A percentile compares a stretch with the other conserved stretches of the same genome.
Evolutionary conservation across 148 eudicot genomes (phyloP).

Genomic region (Spergularia bocconei): DNA sequence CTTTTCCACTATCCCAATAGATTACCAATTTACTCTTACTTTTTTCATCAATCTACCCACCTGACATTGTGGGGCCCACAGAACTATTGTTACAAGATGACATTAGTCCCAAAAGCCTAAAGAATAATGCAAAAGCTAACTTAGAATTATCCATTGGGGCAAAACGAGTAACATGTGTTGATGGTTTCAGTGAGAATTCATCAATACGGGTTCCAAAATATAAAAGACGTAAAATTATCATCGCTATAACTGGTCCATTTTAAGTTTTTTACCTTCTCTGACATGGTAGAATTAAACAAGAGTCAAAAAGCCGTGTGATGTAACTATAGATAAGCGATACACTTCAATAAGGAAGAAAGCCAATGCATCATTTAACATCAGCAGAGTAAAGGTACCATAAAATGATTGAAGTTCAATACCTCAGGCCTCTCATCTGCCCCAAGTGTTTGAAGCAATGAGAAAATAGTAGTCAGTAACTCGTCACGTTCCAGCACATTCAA

Average conservation of each 20-base stretch:
- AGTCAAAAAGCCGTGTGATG: neutral
- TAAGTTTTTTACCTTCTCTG: neutral
- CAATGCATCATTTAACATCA: neutral
- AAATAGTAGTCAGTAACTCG: conserved; percentile 67
- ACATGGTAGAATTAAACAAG: conserved; percentile 1
- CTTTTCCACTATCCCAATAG: too few relatives aligned
- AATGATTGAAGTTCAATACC: conserved; percentile 41
- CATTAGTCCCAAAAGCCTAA: too few relatives aligned
- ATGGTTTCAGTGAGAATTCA: neutral
- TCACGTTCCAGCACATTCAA: conserved; percentile 56
- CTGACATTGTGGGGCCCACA: too few relatives aligned
- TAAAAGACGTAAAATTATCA: neutral
- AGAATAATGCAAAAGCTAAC: too few relatives aligned
- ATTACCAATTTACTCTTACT: too few relatives aligned
- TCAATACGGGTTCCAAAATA: neutral
- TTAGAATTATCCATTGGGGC: too few relatives aligned
- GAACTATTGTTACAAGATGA: too few relatives aligned
- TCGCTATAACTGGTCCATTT: neutral
- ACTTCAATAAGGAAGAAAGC: neutral
- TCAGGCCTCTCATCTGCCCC: conserved; percentile 98
- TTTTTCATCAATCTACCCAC: too few relatives aligned
- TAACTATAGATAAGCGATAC: neutral
- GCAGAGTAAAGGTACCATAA: neutral
- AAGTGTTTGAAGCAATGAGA: conserved; percentile 81
- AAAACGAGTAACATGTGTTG: too few relatives aligned